Base-by-base conservation (phyloP, 176 grass and related monocot species). In the Lolium perenne region DNA sequence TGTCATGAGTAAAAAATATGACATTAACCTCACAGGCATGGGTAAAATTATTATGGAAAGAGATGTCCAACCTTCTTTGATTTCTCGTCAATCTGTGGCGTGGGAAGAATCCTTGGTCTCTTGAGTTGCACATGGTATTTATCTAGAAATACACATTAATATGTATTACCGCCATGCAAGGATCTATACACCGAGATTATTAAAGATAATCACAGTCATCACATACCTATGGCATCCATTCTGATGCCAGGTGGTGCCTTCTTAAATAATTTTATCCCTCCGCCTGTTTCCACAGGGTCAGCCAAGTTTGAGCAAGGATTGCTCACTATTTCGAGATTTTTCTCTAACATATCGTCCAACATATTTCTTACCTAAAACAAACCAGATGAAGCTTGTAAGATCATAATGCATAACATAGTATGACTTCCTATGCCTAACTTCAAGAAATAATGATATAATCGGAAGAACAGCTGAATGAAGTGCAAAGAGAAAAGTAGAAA, bases 281-380 rank as follows among this genome's bases (percentile, higher is more conserved):
- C 91, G 62, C 87, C 62, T 55, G 82, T 86, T 88, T 88, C 83
- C 15, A 32, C 77, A 76, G 79, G 77, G 9, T 91, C 86, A 15
- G 17, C 78, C 65, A 91, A 63, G 59, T 73, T 68, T 2, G 35
- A 58, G 70, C 81, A 87, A 7, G 90, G 78, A 65, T 76, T 85
- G 80, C 18, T 91, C 46, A 98, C 88, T 55, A 98, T 91, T 90
- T 95, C 88, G 7, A 95, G 85, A 72, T 68, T 94, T 86, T 87
- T 91, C 65, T 92, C 84, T 89, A 98, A 86, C 82, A 95, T 85
- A 58, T 98, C 82, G 66, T 98, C 86, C 83, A 98, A 90, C 88
- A 95, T 80, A 74, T 92, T 94, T 78, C 94, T 87, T 59, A 91
- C 90, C 96, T 98, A 87, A 88, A 29, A 83, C 62, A 65, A 46